Conservation (phyloP, 1,139 yeast species). For the Blastobotrys apis region DNA sequence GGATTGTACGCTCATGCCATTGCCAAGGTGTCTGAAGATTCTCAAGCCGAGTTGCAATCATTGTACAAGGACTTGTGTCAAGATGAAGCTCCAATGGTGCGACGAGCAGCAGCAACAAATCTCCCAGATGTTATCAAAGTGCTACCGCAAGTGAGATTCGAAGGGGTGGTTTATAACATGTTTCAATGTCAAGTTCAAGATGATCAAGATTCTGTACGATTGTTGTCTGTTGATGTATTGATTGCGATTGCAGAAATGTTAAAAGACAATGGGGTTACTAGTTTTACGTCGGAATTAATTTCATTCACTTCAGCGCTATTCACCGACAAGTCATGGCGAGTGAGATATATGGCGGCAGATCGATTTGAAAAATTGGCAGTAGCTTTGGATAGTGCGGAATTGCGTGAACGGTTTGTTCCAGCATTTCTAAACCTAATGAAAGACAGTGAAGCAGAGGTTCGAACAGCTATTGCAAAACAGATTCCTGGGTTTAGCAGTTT, state of each 20-base stretch:
- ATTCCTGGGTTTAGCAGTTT: conserved; percentile 67
- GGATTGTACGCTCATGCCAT: conserved; percentile 78
- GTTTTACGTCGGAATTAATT: conserved; percentile 32
- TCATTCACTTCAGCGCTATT: conserved; percentile 57
- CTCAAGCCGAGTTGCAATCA: conserved; percentile 49
- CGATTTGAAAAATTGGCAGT: conserved; percentile 71
- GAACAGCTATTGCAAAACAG: conserved; percentile 91
- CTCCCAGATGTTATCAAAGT: conserved; percentile 68
- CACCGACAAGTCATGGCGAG: conserved; percentile 95
- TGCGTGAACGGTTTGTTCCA: conserved; percentile 56
- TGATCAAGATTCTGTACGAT: conserved; percentile 92
- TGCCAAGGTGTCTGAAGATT: conserved; percentile 50
- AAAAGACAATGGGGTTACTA: conserved; percentile 28
- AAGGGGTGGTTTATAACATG: conserved; percentile 59
- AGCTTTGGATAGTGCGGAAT: conserved; percentile 54
- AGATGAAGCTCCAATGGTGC: conserved; percentile 98
- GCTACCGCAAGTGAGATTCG: conserved; percentile 41
- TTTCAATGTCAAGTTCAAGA: conserved; percentile 76
- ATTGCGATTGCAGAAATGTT: conserved; percentile 45
- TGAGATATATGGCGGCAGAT: conserved; percentile 95
- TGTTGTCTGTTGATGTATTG: conserved; percentile 81
- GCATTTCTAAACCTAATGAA: conserved; percentile 75
- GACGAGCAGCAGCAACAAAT: conserved; percentile 87
- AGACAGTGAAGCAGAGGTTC: conserved; percentile 94
- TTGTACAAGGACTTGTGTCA: conserved; percentile 66